These are phyloP conservation scores for Nakaseomyces bracarensis DNA, from an alignment of 1,139 yeast genomes.

Conservation along the genomic window DNA sequence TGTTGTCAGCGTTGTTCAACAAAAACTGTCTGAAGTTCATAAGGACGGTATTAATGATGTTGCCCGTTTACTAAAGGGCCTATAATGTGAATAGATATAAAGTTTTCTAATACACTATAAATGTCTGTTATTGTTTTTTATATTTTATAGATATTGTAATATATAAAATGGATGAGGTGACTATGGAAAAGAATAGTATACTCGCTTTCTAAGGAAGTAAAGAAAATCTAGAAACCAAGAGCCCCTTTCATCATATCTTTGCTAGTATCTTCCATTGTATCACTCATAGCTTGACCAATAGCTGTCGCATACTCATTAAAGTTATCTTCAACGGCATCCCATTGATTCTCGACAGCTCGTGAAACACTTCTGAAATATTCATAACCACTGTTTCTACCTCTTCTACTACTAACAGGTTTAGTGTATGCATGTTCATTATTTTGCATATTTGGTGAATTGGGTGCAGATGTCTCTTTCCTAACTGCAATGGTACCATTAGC, in stretches of 20 bases:
- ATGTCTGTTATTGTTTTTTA: neutral
- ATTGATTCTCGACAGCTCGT: slow-evolving; percentile 44
- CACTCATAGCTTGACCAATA: slow-evolving; percentile 48
- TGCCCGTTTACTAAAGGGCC: slow-evolving; percentile 50
- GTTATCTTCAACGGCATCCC: slow-evolving; percentile 48
- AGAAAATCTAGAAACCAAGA: slow-evolving; percentile 47
- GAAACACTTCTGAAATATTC: slow-evolving; percentile 37
- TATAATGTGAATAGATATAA: slow-evolving; percentile 26
- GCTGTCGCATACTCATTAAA: slow-evolving; percentile 51
- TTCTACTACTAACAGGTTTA: slow-evolving; percentile 39
- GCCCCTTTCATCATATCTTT: slow-evolving; percentile 46
- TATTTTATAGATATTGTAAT: neutral
- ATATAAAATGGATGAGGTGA: no score
- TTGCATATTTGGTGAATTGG: neutral
- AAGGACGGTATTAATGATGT: slow-evolving; percentile 43
- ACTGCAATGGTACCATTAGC: slow-evolving; percentile 48
- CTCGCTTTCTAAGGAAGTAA: no score
- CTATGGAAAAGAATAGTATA: no score
- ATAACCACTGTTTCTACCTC: slow-evolving; percentile 32
- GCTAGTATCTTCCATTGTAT: slow-evolving; percentile 44
- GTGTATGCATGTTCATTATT: slow-evolving; percentile 36
- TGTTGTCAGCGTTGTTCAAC: slow-evolving; percentile 47
- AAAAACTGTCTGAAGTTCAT: slow-evolving; percentile 40
- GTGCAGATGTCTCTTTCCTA: slow-evolving; percentile 19
- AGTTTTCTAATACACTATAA: neutral